Evolutionary conservation across 495 filamentous ascomycete species (phyloP).

Genomic region (Hyaloscypha variabilis): DNA sequence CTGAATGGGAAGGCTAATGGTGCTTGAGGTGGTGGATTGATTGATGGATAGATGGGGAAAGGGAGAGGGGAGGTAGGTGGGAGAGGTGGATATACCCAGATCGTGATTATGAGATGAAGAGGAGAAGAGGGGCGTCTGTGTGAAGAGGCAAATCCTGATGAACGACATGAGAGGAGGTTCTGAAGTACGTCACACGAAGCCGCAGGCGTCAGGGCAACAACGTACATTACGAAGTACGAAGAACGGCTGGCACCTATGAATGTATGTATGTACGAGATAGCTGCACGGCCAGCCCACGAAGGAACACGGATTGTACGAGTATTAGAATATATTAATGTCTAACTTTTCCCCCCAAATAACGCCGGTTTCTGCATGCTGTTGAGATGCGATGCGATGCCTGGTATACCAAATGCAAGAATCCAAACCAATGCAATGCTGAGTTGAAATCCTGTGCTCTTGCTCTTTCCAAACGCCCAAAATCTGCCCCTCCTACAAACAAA

Average conservation of each 20-base stretch:
- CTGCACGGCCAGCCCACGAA: not conserved
- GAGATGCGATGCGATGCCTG: too few relatives aligned
- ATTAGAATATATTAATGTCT: not conserved
- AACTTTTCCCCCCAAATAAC: not conserved
- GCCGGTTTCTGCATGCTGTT: too few relatives aligned
- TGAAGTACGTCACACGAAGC: too few relatives aligned
- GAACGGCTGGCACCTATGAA: not conserved
- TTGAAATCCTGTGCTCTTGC: not conserved
- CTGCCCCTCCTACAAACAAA: too few relatives aligned
- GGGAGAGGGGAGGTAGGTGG: not conserved
- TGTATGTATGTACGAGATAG: not conserved
- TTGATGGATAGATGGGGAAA: not conserved
- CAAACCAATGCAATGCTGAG: not conserved
- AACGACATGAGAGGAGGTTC: not conserved
- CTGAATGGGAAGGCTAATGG: slow-evolving; percentile 5
- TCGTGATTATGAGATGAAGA: not conserved
- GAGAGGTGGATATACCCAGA: not conserved
- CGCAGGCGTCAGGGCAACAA: too few relatives aligned
- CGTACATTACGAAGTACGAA: not conserved
- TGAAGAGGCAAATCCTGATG: too few relatives aligned
- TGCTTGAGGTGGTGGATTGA: too few relatives aligned
- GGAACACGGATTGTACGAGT: not conserved
- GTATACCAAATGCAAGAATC: too few relatives aligned
- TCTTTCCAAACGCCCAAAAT: not conserved
- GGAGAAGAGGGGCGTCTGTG: too few relatives aligned